These are phyloP conservation scores for Aspergillus indologenus DNA, from an alignment of 495 filamentous ascomycete genomes.

Conservation along the genomic window DNA sequence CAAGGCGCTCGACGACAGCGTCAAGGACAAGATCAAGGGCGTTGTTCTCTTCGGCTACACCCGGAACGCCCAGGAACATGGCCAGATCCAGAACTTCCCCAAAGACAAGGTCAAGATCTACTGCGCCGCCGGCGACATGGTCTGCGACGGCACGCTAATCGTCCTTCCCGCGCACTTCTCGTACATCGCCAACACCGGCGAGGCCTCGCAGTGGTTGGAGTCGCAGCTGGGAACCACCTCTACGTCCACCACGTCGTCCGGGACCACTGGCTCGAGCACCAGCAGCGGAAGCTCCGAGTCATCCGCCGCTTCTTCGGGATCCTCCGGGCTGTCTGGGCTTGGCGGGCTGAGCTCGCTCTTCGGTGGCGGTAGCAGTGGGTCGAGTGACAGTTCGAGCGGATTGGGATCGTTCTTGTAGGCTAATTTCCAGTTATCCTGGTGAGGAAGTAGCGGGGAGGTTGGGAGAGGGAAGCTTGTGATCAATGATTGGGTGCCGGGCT, in stretches of 20 bases:
- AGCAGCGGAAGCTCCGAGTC: neutral
- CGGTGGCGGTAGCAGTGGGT: neutral
- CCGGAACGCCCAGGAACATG: slow-evolving; percentile 50
- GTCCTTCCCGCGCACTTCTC: slow-evolving; percentile 45
- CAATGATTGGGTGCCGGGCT: neutral
- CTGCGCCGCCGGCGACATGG: slow-evolving; percentile 51
- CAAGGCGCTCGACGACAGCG: slow-evolving; percentile 33
- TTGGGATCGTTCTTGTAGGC: neutral
- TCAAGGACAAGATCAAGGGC: slow-evolving; percentile 49
- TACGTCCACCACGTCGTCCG: neutral
- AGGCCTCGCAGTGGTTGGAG: slow-evolving; percentile 21
- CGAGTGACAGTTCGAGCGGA: neutral
- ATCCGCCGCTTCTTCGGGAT: neutral
- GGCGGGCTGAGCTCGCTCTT: neutral
- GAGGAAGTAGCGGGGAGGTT: too few species aligned
- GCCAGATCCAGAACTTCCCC: slow-evolving; percentile 46
- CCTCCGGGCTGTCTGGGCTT: neutral
- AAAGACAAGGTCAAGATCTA: slow-evolving; percentile 44
- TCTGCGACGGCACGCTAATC: slow-evolving; percentile 52
- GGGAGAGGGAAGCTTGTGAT: too few species aligned
- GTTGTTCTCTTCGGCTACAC: slow-evolving; percentile 58
- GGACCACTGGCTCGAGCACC: neutral
- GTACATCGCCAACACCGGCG: slow-evolving; percentile 31
- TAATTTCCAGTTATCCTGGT: neutral
- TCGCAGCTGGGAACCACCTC: slow-evolving; percentile 11